phyloP scores from a whole-genome alignment of 768 basidiomycete genomes.

The Rhodosporidiobolus odoratus region DNA sequence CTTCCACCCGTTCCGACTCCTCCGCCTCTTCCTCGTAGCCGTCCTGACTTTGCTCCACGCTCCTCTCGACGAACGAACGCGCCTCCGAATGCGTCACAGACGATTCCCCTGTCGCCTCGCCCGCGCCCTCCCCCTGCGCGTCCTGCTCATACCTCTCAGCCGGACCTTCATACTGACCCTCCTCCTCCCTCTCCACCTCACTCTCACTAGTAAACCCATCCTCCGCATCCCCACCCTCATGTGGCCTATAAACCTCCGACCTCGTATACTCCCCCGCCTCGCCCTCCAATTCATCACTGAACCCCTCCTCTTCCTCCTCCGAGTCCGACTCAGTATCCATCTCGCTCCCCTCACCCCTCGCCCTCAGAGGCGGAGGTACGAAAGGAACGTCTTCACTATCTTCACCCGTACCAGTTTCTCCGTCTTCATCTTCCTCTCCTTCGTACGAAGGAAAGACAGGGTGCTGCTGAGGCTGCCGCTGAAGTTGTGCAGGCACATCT shows the following conservation, averaged over 20 bases:
- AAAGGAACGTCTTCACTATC: not conserved
- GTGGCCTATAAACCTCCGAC: not conserved
- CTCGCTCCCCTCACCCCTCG: not conserved
- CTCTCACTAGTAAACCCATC: not conserved
- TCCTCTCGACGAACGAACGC: no score
- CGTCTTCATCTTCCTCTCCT: not conserved
- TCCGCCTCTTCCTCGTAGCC: not conserved
- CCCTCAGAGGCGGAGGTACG: not conserved
- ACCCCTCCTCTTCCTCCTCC: not conserved
- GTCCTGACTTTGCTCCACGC: no score
- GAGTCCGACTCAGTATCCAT: not conserved
- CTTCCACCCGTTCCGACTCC: not conserved
- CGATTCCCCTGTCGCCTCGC: no score
- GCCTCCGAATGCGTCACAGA: no score
- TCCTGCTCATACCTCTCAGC: not conserved
- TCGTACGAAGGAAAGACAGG: no score
- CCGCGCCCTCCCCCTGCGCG: no score
- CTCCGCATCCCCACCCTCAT: not conserved
- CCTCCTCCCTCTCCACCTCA: not conserved
- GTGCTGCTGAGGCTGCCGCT: no score
- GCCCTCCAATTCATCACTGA: not conserved
- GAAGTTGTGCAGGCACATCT: no score
- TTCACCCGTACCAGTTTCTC: no score
- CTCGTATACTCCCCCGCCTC: not conserved
- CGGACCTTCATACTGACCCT: constrained; percentile 1